Conservation (phyloP, 2,329 filamentous ascomycete genomes). For the Paramyrothecium roridum region DNA sequence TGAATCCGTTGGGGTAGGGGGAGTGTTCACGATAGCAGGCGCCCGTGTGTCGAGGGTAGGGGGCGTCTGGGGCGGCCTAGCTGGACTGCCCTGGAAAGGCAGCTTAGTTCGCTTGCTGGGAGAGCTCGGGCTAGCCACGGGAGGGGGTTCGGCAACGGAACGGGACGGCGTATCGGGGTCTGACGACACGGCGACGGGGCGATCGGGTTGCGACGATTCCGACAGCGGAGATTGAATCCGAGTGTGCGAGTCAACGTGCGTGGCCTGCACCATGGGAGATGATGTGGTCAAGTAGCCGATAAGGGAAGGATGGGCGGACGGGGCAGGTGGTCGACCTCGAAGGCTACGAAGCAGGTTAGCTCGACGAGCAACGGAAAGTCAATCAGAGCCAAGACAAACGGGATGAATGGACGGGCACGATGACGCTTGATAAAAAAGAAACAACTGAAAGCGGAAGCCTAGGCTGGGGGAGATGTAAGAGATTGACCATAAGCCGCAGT, state of each 20-base stretch:
- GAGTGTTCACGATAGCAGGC: constrained; percentile 62
- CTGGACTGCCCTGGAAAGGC: constrained; percentile 24
- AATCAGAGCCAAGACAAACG: too few species aligned
- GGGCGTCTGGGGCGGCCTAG: constrained; percentile 42
- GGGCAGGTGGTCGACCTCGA: constrained; percentile 15
- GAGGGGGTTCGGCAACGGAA: constrained; percentile 23
- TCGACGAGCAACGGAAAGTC: too few species aligned
- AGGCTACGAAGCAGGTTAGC: constrained; percentile 20
- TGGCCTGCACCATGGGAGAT: constrained; percentile 62
- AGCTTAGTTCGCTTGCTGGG: constrained; percentile 21
- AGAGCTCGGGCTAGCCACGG: constrained; percentile 23
- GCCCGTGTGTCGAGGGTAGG: constrained; percentile 38
- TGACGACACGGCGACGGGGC: constrained; percentile 6
- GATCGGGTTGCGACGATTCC: constrained; percentile 24
- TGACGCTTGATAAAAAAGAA: too few species aligned
- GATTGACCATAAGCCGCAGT: neutral
- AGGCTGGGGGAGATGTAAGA: neutral
- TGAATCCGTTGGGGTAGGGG: constrained; percentile 59
- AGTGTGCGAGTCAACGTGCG: constrained; percentile 33
- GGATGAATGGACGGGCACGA: too few species aligned
- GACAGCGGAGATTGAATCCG: constrained; percentile 61
- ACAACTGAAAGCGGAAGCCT: neutral
- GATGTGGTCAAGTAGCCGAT: constrained; percentile 66
- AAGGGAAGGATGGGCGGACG: constrained; percentile 60
- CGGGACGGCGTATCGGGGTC: constrained; percentile 13